These are phyloP conservation scores for Melaleuca alternifolia DNA, from an alignment of 345 rosid genomes.

Conservation along the genomic window DNA sequence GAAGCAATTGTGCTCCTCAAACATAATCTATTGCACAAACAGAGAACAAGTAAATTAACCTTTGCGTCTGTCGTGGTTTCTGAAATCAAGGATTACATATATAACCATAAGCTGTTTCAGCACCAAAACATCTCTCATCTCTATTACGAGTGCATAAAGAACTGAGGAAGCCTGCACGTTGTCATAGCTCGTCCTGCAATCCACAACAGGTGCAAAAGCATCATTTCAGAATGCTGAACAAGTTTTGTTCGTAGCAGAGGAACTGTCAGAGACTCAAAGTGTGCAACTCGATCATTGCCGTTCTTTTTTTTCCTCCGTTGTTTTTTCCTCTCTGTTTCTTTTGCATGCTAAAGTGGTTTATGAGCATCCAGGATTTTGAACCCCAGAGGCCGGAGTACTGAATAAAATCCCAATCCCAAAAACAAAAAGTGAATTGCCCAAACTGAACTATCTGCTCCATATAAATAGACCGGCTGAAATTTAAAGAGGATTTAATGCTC, in stretches of 20 bases:
- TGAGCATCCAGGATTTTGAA: neutral
- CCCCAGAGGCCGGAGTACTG: neutral
- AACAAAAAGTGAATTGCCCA: neutral
- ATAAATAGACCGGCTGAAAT: neutral
- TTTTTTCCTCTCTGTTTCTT: neutral
- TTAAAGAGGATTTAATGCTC: neutral
- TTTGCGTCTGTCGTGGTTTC: neutral
- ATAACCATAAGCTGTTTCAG: neutral
- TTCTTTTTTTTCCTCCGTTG: neutral
- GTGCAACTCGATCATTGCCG: neutral
- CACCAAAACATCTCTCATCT: neutral
- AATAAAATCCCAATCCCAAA: neutral
- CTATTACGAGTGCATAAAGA: neutral
- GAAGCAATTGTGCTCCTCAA: neutral
- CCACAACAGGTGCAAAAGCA: neutral
- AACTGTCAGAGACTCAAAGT: neutral
- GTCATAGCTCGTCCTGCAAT: constrained; percentile 46
- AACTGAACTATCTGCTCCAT: neutral
- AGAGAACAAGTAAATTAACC: neutral
- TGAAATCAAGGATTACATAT: neutral
- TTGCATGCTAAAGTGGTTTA: neutral
- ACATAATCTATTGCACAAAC: neutral
- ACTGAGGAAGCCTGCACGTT: neutral
- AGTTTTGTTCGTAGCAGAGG: neutral
- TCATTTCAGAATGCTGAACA: neutral